These are phyloP conservation scores for Debaryomyces tyrocola DNA, from an alignment of 805 yeast species.

Conservation along the genomic window DNA sequence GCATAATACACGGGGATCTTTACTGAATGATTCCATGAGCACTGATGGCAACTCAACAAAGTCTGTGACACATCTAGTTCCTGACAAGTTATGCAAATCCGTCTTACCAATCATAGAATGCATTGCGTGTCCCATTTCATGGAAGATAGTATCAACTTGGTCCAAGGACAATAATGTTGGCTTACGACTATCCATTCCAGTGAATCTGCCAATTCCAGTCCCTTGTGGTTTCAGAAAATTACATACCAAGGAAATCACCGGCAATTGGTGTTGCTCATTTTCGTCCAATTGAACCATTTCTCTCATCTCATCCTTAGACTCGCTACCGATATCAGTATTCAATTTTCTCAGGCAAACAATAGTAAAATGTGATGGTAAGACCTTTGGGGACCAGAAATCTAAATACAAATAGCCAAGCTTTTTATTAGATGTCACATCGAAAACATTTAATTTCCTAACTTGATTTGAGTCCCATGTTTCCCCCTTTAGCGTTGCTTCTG, in stretches of 20 bases:
- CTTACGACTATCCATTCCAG: conserved; percentile 18
- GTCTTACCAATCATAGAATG: conserved; percentile 97
- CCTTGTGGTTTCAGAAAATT: conserved; percentile 56
- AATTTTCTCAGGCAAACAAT: conserved; percentile 89
- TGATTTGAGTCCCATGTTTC: conserved; percentile 84
- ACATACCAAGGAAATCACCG: conserved; percentile 87
- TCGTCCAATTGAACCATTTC: conserved; percentile 35
- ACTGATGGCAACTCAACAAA: conserved; percentile 96
- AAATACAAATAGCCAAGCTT: conserved; percentile 81
- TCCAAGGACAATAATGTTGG: conserved; percentile 64
- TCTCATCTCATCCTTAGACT: conserved; percentile 19
- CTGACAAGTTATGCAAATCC: conserved; percentile 83
- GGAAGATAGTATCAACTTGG: conserved; percentile 93
- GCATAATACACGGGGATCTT: conserved; percentile 71
- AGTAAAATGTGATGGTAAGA: conserved; percentile 93
- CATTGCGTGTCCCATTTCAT: conserved; percentile 99
- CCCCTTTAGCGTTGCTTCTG: conserved; percentile 60
- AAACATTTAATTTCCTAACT: conserved; percentile 79
- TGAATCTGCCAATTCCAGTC: conserved; percentile 26
- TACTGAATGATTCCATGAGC: conserved; percentile 91
- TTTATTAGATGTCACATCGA: conserved; percentile 50
- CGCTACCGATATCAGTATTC: conserved; percentile 45
- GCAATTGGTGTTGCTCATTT: conserved; percentile 68
- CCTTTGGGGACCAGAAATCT: conserved; percentile 77
- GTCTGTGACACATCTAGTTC: conserved; percentile 94